A percentile compares a stretch with the other conserved stretches of the same genome.
Evolutionary conservation across 352 stramenopile genomes (phyloP).

Genomic region (Phytophthora hibernalis): DNA sequence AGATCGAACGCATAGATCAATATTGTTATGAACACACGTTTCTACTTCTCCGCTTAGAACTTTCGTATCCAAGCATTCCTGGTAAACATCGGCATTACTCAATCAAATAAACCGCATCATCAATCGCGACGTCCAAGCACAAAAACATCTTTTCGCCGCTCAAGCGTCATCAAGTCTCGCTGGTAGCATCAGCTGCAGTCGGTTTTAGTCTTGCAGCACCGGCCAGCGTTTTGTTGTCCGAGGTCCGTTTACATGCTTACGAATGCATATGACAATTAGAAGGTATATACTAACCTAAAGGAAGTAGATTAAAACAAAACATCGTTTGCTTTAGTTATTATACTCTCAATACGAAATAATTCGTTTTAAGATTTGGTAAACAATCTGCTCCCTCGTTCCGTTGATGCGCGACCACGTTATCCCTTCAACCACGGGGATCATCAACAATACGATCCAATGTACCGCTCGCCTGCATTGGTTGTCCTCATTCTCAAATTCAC

Average conservation of each 20-base stretch:
- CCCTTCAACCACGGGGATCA: neutral
- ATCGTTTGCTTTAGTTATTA: neutral
- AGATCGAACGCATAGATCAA: conserved; percentile 28
- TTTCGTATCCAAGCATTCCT: too few species aligned
- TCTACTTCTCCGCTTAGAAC: neutral
- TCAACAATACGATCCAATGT: neutral
- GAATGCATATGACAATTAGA: neutral
- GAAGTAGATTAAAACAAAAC: neutral
- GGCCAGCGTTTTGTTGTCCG: neutral
- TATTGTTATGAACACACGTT: conserved; percentile 14
- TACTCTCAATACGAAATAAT: neutral
- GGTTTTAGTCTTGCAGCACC: too few species aligned
- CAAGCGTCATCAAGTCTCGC: neutral
- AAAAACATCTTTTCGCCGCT: too few species aligned
- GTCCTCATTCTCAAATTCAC: conserved; percentile 17
- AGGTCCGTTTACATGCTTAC: neutral
- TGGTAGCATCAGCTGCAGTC: neutral
- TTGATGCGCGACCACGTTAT: conserved; percentile 5
- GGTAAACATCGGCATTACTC: conserved; percentile 2
- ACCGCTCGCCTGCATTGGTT: neutral
- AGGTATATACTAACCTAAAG: neutral
- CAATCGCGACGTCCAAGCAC: neutral
- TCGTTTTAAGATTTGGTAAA: neutral
- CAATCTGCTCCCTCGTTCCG: neutral
- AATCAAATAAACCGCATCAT: too few species aligned